phyloP scores from a whole-genome alignment of 2,329 filamentous ascomycete genomes.

The Colletotrichum lindemuthianum region DNA sequence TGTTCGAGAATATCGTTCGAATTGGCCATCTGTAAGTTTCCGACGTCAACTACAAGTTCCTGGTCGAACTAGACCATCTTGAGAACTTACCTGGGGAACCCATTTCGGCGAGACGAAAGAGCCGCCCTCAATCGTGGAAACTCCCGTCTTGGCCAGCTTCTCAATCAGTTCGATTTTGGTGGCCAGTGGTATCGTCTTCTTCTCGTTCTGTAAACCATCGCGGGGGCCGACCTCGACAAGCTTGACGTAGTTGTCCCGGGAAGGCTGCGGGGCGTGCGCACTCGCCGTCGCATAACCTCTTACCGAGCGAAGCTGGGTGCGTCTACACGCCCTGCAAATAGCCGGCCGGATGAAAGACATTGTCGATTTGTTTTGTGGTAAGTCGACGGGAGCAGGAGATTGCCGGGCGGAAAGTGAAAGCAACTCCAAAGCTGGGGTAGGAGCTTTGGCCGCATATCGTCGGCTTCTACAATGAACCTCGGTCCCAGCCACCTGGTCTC shows the following conservation, averaged over 20 bases:
- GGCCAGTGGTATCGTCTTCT: conserved; percentile 72
- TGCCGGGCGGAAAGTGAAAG: conserved; percentile 18
- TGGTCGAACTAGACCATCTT: not conserved
- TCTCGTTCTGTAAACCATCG: conserved; percentile 90
- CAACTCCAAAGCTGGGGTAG: conserved; percentile 14
- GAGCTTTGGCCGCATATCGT: conserved; percentile 35
- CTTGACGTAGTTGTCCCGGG: conserved; percentile 58
- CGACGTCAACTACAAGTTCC: conserved; percentile 8
- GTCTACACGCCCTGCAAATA: conserved; percentile 52
- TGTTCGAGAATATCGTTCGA: conserved; percentile 79
- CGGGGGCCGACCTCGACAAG: conserved; percentile 87
- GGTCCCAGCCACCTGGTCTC: not conserved
- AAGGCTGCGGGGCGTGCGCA: conserved; percentile 37
- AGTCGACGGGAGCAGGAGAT: conserved; percentile 9
- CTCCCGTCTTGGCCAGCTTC: conserved; percentile 72
- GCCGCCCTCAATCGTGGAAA: conserved; percentile 81
- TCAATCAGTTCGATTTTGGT: conserved; percentile 83
- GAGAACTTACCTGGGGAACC: conserved; percentile 75
- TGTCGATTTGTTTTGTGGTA: conserved; percentile 15
- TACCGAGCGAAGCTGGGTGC: conserved; percentile 44
- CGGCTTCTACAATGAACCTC: conserved; percentile 30
- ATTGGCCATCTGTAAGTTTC: conserved; percentile 73
- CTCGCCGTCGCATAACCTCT: conserved; percentile 54
- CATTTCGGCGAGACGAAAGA: conserved; percentile 87
- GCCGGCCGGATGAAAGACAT: conserved; percentile 51